Evolutionary conservation across 2,329 filamentous ascomycete species (phyloP), one percentile per base, ranked within the genome.

Genomic region (Ophiostoma montium): DNA sequence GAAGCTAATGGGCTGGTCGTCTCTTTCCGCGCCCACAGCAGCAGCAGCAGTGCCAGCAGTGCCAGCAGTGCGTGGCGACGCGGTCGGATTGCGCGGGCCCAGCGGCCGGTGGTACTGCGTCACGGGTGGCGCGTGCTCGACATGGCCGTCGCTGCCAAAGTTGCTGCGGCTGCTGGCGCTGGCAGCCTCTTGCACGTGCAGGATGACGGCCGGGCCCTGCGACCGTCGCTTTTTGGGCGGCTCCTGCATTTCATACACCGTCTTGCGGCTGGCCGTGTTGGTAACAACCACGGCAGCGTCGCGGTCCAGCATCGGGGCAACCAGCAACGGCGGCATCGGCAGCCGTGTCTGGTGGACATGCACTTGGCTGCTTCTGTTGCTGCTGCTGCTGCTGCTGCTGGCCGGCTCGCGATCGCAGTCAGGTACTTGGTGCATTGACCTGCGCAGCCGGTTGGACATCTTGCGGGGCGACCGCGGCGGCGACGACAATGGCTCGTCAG

Each of bases 361-460:
- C 18, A 49, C 50, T 3, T 36, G 18, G 39, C 39, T 42, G 41
- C 46, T 41, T 7, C 45, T 18, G 41, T 42, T 13, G 36, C 27
- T 38, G 39, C 27, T 5, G 42, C 7, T 30, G 27, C 8, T 47
- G 10, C 18, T n/a, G 12, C 33, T 30, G 21, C 21, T 23, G 31
- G 12, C 30, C 12, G 15, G 13, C 18, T 46, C 32, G 4, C 15
- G 8, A 5, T 36, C 43, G 12, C 30, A 65, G 53, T 70, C 63
- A 11, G 67, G 67, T 12, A 64, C 56, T 47, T 60, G 63, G n/a
- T 68, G 67, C 49, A 69, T 62, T 8, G 67, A 70, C 62, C 73
- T 72, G 49, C 75, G 71, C 45, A 77, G 62, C 60, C 75, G 76
- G 65, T 75, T 75, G 50, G 66, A 64, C 19, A 68, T 62, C 54